Evolutionary conservation across 2,329 filamentous ascomycete genomes (phyloP), one percentile per base, ranked within the genome.

Genomic region (Ophiostoma quercus): DNA sequence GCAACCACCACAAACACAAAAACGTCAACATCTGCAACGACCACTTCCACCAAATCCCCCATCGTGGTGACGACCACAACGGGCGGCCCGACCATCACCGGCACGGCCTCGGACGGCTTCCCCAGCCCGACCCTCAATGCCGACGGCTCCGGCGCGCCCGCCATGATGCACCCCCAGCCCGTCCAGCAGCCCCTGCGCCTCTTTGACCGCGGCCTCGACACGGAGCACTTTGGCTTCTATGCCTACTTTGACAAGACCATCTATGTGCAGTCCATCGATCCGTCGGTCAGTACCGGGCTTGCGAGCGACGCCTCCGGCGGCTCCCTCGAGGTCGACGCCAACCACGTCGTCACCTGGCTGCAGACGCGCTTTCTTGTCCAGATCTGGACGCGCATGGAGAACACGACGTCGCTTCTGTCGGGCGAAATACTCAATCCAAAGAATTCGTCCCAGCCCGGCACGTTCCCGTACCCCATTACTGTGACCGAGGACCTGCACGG

Each of bases 181-280:
- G 80, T 83, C 0, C 87, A 90, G 71, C 95, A 98, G 76, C 94
- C 92, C 0, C 82, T 98, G 14, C 87, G 91, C 1, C 85, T 98
- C 0, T 98, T 89, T 78, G 92, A 98, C 77, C 90, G 93, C 25
- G 93, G 91, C 22, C 82, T 91, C 37, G 81, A 85, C 1, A 90
- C 89, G 0, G 94, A 98, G 78, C 92, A 97, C 79, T 97, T 96
- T 78, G 92, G 92, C 2, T 97, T 97, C 80, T 97, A 97, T 80
- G 91, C 87, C 0, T 96, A 97, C 82, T 98, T 91, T 79, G 89
- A 93, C 79, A 92, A 93, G 73, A 90, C 90, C 9, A 92, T 96
- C 73, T 96, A 94, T 81, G 83, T 96, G 72, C 87, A 88, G 74
- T 88, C 87, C 19, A 80, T 84, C 12, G 67, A 62, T 16, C 32